Evolutionary conservation across 495 filamentous ascomycete genomes (phyloP), one percentile per base, ranked within the genome.

Genomic region (Xylaria acuta): DNA sequence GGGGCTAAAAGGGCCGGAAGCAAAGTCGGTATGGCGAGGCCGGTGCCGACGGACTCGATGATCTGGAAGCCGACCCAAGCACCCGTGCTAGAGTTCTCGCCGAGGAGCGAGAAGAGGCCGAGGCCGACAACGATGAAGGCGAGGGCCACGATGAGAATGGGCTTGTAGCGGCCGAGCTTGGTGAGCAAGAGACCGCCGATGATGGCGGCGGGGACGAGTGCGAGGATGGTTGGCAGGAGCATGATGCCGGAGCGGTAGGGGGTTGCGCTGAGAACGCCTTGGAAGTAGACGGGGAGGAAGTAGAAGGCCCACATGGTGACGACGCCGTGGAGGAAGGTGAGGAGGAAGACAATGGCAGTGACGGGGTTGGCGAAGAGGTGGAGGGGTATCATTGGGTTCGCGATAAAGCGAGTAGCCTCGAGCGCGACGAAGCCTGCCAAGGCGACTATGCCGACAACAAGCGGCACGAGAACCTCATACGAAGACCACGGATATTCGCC

Each of bases 281-380:
- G 82, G 76, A 85, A 85, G 73, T 85, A 86, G 22, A 86, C 74
- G 1, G 84, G 81, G 3, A 86, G 63, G 72, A 85, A 84, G 68
- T 80, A 84, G 8, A 76, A 60, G 36, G 75, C 73, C 80, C 78
- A 83, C n/a, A 75, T 56, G 45, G 43, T 18, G 20, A 73, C 22
- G 20, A 75, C 68, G 20, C 41, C 53, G 14, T 70, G 47, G 34
- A 71, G 32, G 62, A 75, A 75, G 36, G 68, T 66, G 25, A 73
- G 47, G 22, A 58, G 32, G 34, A 73, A 67, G 22, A 47, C 67
- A 30, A 64, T 56, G 30, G 56, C 58, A 7, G 74, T 67, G 16
- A 66, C 72, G 27, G 72, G 59, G 32, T 64, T 58, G 53, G 58
- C 66, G 71, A 75, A 75, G 22, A 75, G 47, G 20, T 66, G 41